Evolutionary conservation across 139 green algal genomes (phyloP), one percentile per base, ranked within the genome.

Genomic region (Raphidocelis subcapitata): DNA sequence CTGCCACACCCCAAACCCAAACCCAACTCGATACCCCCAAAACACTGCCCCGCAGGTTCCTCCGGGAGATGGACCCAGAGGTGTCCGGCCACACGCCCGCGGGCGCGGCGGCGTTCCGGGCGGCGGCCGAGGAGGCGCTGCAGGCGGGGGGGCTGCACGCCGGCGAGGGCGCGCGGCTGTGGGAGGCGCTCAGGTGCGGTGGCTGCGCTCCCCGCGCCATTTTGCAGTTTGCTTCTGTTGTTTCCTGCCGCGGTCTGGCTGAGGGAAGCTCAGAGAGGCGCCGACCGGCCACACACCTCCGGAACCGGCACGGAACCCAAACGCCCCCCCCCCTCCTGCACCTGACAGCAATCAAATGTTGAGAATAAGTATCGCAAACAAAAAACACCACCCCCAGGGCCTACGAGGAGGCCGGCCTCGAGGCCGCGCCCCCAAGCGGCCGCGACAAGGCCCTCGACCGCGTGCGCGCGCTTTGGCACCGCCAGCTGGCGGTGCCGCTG

Each of bases 141-240:
- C 83, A 81, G 20, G 83, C 86, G 26, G 85, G 69, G 28, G 90
- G 90, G n/a, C 73, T 95, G 63, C 90, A 95, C 69, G 55, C 83
- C 41, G 49, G 69, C 3, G 65, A 86, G 60, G 89, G 84, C 0
- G 36, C 55, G 29, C 23, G 46, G 26, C 47, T 94, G 2, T 94
- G 89, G 89, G 70, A 72, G 0, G 24, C 66, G 3, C 90, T 86
- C 80, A 89, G 85, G 77, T 89, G 37, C 64, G 74, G 64, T n/a
- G n/a, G n/a, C n/a, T n/a, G n/a, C n/a, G n/a, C n/a, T n/a, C n/a
- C n/a, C n/a, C n/a, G n/a, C n/a, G n/a, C n/a, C n/a, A n/a, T n/a
- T n/a, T n/a, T n/a, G n/a, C n/a, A n/a, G n/a, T n/a, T n/a, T n/a
- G n/a, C n/a, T n/a, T n/a, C n/a, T n/a, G n/a, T n/a, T n/a, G n/a